Conservation (phyloP, 163 green algal genomes). For the Scenedesmus sp. region DNA sequence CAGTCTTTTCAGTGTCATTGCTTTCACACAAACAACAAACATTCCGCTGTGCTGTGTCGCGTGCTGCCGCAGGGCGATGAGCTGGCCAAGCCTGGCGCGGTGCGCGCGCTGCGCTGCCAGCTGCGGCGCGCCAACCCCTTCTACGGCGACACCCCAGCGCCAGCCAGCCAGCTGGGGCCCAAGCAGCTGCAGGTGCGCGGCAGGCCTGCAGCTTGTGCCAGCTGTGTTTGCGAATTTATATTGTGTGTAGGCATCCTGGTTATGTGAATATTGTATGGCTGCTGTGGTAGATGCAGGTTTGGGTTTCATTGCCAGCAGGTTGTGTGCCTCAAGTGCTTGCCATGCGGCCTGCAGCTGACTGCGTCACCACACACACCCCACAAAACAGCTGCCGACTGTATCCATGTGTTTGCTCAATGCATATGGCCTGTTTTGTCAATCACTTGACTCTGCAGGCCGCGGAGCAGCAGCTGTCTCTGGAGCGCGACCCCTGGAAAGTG, state of each 20-base stretch:
- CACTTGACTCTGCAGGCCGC: background rate
- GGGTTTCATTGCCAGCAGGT: no score
- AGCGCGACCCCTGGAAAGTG: slow-evolving; percentile 66
- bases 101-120: slow-evolving; percentile 88
- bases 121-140: slow-evolving; percentile 82
- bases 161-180: slow-evolving; percentile 34
- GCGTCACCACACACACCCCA: background rate
- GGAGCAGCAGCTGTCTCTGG: slow-evolving; percentile 41
- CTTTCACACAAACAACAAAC: background rate
- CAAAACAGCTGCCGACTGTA: background rate
- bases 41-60: background rate
- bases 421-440: background rate
- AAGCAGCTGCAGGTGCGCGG: slow-evolving; percentile 45
- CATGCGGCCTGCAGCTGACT: no score
- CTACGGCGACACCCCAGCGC: slow-evolving; percentile 67
- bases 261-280: no score
- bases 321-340: no score
- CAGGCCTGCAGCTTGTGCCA: background rate
- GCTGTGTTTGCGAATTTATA: no score
- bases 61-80: slow-evolving; percentile 58
- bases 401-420: background rate
- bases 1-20: background rate
- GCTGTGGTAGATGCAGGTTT: no score
- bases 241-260: no score
- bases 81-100: slow-evolving; percentile 68